Base-by-base conservation (phyloP, 345 rosid species). In the Syzygium aqueum region DNA sequence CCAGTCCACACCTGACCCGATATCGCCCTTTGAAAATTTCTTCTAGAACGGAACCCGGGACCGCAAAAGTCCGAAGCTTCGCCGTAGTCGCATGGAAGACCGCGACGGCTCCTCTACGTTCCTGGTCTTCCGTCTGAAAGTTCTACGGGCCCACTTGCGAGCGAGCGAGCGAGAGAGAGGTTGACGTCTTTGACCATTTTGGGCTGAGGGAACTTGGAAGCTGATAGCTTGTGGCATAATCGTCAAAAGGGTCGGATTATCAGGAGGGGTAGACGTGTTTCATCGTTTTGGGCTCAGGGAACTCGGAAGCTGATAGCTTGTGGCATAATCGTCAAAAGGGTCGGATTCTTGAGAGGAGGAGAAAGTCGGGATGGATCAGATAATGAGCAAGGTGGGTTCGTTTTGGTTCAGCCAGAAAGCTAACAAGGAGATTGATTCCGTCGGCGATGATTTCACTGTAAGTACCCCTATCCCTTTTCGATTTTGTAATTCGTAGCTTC, bases 361-460 rank as follows among this genome's bases (percentile, higher is more conserved):
- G 89, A 57, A 51, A 49, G 17, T 65, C 53, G 2, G 84, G 67
- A 95, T 97, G 99, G 99, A 97, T 95, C 96, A 95, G 91, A 89
- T 97, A 51, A 4, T 97, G 90, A 95, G 92, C 97, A 97, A 95
- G 91, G 95, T 96, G 6, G 99, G 99, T 8, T 95, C 98, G 16
- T 96, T 93, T 89, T 95, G 99, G 99, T 59, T 96, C 21, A 93
- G 97, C 51, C 85, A 90, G 89, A 94, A 77, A 86, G 98, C 99
- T 80, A 93, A 87, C 96, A 97, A 94, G 93, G 97, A 95, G 93
- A 49, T 97, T 87, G 90, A 86, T 90, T 96, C 99, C 84, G 94
- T 97, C 84, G 98, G 99, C 84, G 95, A 96, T 85, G 99, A 97
- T 82, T 87, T 97, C 89, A 95, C 89, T 83, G 98, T 97, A 93